Base-by-base conservation (phyloP, 1,284 basidiomycete species). In the Apiotrichum laibachii region DNA sequence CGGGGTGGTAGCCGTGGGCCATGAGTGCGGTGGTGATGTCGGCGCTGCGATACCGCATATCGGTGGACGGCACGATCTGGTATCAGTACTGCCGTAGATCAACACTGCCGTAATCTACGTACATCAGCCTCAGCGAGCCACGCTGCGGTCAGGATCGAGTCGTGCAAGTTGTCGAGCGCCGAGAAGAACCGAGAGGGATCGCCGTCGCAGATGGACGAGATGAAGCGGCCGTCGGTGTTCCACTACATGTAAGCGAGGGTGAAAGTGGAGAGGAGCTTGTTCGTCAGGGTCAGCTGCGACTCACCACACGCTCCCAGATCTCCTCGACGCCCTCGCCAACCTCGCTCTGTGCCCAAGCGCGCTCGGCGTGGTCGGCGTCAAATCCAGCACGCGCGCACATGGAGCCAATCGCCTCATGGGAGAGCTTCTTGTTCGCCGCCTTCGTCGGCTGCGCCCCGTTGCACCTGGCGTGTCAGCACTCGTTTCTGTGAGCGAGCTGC, bases 311-410 rank as follows among this genome's bases (percentile, higher is more conserved):
- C 55, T 75, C 76, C 75, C 75, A 76, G 11, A 75, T 61, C 64
- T 79, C 78, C 57, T 79, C 78, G 8, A 78, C 66, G 10, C 77
- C 72, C 58, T 79, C 78, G 11, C 78, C 78, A 13, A 74, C 72
- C 56, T 77, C 77, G 40, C 70, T 70, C 53, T 67, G 67, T 31
- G 73, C 73, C 78, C 78, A 79, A 42, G 75, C 73, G 8, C 52
- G 54, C 57, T 78, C 78, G 15, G 70, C 72, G 26, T 64, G 60
- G 19, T 73, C 68, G 0, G 67, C 65, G 6, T 60, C 66, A 31
- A 76, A 72, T 1, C 65, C 52, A 6, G 72, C 70, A 19, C 64
- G 65, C 10, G 64, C 64, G 42, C 69, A 72, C 47, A 67, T 67
- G 0, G 72, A 75, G 2, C 68, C 72, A 35, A 79, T 74, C 52